phyloP scores from a whole-genome alignment of 163 green algal species.

The Volvox carteri region DNA sequence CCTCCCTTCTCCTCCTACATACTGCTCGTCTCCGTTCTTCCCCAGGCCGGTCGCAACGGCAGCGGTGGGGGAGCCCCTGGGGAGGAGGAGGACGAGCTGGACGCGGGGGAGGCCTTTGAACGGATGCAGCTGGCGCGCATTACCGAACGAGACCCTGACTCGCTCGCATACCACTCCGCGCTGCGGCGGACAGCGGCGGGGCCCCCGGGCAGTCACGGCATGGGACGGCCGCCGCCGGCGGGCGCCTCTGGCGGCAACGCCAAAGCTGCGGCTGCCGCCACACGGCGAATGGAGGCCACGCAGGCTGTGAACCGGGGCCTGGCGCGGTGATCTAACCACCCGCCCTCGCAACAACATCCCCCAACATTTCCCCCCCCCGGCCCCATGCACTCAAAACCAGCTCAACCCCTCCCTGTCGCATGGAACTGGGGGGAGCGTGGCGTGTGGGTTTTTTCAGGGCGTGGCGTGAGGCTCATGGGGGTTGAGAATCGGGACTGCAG shows the following conservation, averaged over 20 bases:
- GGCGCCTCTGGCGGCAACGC: background rate
- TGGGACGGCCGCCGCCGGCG: background rate
- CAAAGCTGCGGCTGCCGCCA: conserved; percentile 49
- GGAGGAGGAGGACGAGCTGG: conserved; percentile 64
- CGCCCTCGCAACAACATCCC: too few relatives aligned
- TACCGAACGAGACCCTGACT: conserved; percentile 63
- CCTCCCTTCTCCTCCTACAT: background rate
- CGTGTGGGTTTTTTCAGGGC: too few relatives aligned
- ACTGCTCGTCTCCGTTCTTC: background rate
- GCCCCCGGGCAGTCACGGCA: background rate
- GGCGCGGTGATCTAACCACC: conserved; percentile 18
- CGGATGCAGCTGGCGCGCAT: conserved; percentile 67
- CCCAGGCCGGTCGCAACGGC: background rate
- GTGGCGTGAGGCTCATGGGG: too few relatives aligned
- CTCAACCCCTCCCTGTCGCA: too few relatives aligned
- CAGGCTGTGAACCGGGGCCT: conserved; percentile 6
- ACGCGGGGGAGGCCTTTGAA: conserved; percentile 69
- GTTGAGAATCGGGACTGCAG: too few relatives aligned
- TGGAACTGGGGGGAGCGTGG: too few relatives aligned
- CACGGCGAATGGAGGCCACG: conserved; percentile 37
- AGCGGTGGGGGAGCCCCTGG: too few relatives aligned
- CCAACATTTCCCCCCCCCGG: too few relatives aligned
- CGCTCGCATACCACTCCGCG: conserved; percentile 59
- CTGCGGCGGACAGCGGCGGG: conserved; percentile 18
- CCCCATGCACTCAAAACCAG: too few relatives aligned